phyloP scores from a whole-genome alignment of 345 rosid species.

The Eucalyptus lansdowneana region DNA sequence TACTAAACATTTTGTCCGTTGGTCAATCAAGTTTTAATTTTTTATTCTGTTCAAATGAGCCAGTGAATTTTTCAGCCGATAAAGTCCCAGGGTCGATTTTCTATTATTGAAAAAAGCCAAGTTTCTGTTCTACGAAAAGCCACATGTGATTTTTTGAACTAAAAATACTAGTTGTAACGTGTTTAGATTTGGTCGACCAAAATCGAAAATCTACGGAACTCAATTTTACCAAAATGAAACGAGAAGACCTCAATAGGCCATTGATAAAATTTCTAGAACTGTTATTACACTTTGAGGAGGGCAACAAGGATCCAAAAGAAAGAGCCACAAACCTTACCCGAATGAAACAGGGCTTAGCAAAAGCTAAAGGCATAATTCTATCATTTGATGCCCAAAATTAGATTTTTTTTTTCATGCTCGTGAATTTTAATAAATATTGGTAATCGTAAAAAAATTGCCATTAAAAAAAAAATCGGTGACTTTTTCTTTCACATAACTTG shows the following conservation, averaged over 20 bases:
- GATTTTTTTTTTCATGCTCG: background rate
- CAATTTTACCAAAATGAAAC: background rate
- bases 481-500: background rate
- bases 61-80: background rate
- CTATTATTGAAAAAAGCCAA: background rate
- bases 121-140: background rate
- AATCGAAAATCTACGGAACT: background rate
- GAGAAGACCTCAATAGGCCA: background rate
- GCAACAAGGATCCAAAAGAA: background rate
- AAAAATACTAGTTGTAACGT: accelerated
- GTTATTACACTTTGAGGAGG: background rate
- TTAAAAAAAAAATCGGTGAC: background rate
- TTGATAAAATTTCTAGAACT: too few relatives aligned
- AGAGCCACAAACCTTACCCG: too few relatives aligned
- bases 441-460: background rate
- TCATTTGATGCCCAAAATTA: too few relatives aligned
- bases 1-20: background rate
- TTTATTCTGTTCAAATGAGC: background rate
- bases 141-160: background rate
- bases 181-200: accelerated
- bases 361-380: too few relatives aligned
- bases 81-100: background rate
- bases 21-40: background rate
- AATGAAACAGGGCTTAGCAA: too few relatives aligned
- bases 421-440: background rate